Evolutionary conservation across 495 filamentous ascomycete genomes (phyloP), one percentile per base, ranked within the genome.

Genomic region (Xanthoparmelia taractica): DNA sequence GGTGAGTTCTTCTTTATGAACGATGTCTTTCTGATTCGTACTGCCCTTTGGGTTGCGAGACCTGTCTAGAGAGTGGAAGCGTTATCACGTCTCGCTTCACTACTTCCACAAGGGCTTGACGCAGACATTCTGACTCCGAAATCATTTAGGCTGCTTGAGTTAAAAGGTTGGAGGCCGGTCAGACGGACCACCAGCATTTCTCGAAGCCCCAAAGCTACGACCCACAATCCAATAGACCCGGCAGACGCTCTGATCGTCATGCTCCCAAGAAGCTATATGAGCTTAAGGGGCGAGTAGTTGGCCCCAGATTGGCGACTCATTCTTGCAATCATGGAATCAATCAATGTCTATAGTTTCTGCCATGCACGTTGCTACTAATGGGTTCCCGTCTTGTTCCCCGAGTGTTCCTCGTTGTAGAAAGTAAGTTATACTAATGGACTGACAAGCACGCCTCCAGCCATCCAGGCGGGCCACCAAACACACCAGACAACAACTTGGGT

Each of bases 391-490:
- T 17, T 52, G 31, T 52, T 25, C 27, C 4, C 25, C 15, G 31
- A 17, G 2, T 31, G 1, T 31, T 31, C 13, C 2, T 15, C 48
- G 8, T 31, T 17, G 11, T 31, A 29, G 3, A 52, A 27, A 31
- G 27, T 41, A 23, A n/a, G 11, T 23, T 58, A 58, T 25, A 52
- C 20, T 12, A 47, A 17, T 8, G 59, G 72, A 71, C 57, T 76
- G 48, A 82, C 65, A 60, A 83, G 67, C 0, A 86, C 76, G 63
- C 76, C 75, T 27, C 82, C 91, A 18, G 83, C 81, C 59, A 96
- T 68, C 95, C 94, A 97, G 29, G 90, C 91, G 11, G 94, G 95
- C 93, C 93, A 98, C 94, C 94, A 98, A 36, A 97, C 90, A 73
- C 90, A 90, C 91, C 95, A 98, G 23, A 97, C 85, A 43, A 97